Base-by-base conservation (phyloP, 768 basidiomycete genomes). In the Sistotremastrum niveocremeum region DNA sequence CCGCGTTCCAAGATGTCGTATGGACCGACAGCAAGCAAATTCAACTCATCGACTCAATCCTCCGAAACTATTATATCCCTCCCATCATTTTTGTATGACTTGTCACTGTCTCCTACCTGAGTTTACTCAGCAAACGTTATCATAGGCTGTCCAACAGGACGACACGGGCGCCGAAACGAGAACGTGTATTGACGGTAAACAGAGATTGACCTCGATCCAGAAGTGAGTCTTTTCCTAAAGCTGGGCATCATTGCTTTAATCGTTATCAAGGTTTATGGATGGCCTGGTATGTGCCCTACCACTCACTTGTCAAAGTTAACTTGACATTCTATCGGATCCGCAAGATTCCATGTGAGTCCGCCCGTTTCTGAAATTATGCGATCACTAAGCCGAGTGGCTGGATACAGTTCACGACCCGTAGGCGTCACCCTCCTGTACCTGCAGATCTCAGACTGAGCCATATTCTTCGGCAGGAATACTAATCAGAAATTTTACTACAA, bases 1-100 rank as follows among this genome's bases (percentile, higher is more conserved):
- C 20, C 20, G 20, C 20, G 20, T 20, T 20, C 20, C 20, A 20
- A 87, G 85, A 82, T 46, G 68, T 88, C 12, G 85, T 88, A 2
- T 88, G 86, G 85, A 69, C 80, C 0, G 71, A 73, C 45, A 57
- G 59, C 39, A 86, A 86, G 53, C 81, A 86, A 53, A 68, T 67
- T 50, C 65, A 63, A 39, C 62, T 77, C 40, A 61, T 77, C 6
- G 70, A 74, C 52, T 75, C 72, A 0, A 62, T 73, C 11, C 72
- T 68, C 39, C 63, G 68, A 46, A 73, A 84, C 65, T 68, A 62
- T 63, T 72, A 73, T 51, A 62, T 74, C 4, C 72, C 73, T 0
- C 73, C 70, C 0, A 59, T 75, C 38, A 67, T 77, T 38, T 75
- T 75, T 41, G 64, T 67, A 20, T 20, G 20, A 20, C 20, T 20